A percentile compares a stretch with the other conserved stretches of the same genome.
Conservation (phyloP, 306 rosid genomes). For the Prunus salicina region DNA sequence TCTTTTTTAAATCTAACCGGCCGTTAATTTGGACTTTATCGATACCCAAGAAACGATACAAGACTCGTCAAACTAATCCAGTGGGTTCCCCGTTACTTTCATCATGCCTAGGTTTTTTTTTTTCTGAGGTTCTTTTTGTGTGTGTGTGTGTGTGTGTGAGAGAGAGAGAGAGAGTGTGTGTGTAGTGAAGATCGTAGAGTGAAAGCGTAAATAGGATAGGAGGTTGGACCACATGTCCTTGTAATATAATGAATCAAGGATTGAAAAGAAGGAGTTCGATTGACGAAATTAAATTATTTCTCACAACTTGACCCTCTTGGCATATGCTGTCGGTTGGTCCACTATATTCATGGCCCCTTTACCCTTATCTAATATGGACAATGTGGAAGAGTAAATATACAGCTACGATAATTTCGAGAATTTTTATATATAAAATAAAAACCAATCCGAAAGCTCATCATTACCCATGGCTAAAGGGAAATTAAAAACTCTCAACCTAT, state of each 20-base stretch:
- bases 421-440: too few relatives aligned
- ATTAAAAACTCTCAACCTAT: too few relatives aligned
- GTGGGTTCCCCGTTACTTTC: neutral
- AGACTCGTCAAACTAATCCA: neutral
- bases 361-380: neutral
- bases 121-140: neutral
- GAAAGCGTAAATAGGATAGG: neutral
- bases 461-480: too few relatives aligned
- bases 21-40: too few relatives aligned
- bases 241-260: neutral
- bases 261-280: neutral
- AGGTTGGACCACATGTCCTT: neutral
- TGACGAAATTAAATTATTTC: neutral
- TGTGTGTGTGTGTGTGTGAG: too few relatives aligned
- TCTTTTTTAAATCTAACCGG: too few relatives aligned
- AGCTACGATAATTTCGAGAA: too few relatives aligned
- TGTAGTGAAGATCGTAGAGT: neutral
- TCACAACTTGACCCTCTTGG: neutral
- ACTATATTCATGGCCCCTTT: neutral
- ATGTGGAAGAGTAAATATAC: neutral
- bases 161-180: too few relatives aligned
- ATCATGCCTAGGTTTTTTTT: neutral
- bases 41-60: too few relatives aligned
- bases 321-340: neutral
- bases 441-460: too few relatives aligned